These are phyloP conservation scores for Vanrija sp. DNA, from an alignment of 1,284 basidiomycete species.

Conservation along the genomic window DNA sequence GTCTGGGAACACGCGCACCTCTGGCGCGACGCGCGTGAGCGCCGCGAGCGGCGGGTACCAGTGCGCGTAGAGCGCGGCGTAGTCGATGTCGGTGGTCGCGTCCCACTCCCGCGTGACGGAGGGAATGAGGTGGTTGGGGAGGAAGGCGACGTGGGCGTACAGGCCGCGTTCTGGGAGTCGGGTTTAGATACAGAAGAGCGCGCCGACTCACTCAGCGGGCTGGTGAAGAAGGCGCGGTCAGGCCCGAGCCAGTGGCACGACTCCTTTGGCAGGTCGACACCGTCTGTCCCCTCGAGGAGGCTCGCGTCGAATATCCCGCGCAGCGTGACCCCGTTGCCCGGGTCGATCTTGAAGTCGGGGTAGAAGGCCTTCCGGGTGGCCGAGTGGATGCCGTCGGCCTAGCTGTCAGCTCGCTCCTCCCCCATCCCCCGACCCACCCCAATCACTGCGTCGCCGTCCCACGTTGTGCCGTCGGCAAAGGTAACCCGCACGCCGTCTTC, in stretches of 20 bases:
- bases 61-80: slow-evolving; percentile 6
- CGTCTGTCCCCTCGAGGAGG: slow-evolving; percentile 3
- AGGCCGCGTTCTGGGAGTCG: slow-evolving; percentile 1
- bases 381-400: slow-evolving; percentile 13
- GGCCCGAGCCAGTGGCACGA: slow-evolving; percentile 16
- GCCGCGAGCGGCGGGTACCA: slow-evolving; percentile 14
- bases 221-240: slow-evolving; percentile 11
- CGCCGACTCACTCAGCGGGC: slow-evolving; percentile 9
- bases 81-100: background rate
- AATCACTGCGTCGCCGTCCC: slow-evolving; percentile 10
- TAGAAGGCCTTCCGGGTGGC: slow-evolving; percentile 2
- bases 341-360: slow-evolving; percentile 9
- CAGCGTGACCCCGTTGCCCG: slow-evolving; percentile 7
- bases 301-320: slow-evolving; percentile 6
- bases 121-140: slow-evolving; percentile 4
- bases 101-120: background rate
- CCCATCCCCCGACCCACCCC: background rate
- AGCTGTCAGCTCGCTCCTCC: background rate
- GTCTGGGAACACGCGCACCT: slow-evolving; percentile 11
- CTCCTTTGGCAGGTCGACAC: slow-evolving; percentile 6
- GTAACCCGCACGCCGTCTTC: background rate
- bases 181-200: background rate
- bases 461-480: slow-evolving; percentile 10
- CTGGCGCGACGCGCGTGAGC: background rate
- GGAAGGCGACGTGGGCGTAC: slow-evolving; percentile 4